These are phyloP conservation scores for Cordyceps sp. DNA, from an alignment of 2,329 filamentous ascomycete genomes.

Conservation along the genomic window DNA sequence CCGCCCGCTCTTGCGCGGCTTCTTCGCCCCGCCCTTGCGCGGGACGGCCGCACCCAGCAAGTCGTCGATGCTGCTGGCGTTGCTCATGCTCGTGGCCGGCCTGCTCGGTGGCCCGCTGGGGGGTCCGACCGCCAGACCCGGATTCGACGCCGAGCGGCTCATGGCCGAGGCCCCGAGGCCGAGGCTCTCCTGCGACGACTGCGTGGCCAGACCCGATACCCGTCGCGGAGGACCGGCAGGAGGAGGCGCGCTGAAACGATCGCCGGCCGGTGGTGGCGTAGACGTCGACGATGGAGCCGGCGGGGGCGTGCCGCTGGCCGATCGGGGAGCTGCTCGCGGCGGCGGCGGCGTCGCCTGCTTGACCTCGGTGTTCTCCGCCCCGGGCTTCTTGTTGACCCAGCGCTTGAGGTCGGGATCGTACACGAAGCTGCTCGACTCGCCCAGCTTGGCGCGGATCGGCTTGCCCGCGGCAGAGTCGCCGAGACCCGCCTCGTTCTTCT, in stretches of 20 bases:
- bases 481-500: slow-evolving; percentile 28
- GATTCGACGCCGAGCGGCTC: slow-evolving; percentile 30
- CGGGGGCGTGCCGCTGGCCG: slow-evolving; percentile 34
- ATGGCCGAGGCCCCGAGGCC: slow-evolving; percentile 19
- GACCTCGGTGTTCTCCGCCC: slow-evolving; percentile 41
- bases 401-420: slow-evolving; percentile 94
- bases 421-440: slow-evolving; percentile 82
- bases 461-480: slow-evolving; percentile 34
- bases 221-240: slow-evolving; percentile 9
- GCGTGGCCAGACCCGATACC: neutral
- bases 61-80: slow-evolving; percentile 90
- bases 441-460: slow-evolving; percentile 82
- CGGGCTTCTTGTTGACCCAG: slow-evolving; percentile 93
- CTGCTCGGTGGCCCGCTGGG: slow-evolving; percentile 43
- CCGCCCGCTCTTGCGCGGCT: slow-evolving; percentile 64
- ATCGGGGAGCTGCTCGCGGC: slow-evolving; percentile 43
- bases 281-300: slow-evolving; percentile 15
- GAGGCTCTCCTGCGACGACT: slow-evolving; percentile 18
- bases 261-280: slow-evolving; percentile 15
- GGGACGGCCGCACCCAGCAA: slow-evolving; percentile 60
- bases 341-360: slow-evolving; percentile 63
- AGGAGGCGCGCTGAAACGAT: slow-evolving; percentile 15
- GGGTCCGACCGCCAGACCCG: slow-evolving; percentile 21
- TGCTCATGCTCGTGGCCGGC: slow-evolving; percentile 70
- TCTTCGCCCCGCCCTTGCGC: slow-evolving; percentile 48